phyloP scores from a whole-genome alignment of 2,329 filamentous ascomycete genomes.

The Phaeomoniella chlamydospora region DNA sequence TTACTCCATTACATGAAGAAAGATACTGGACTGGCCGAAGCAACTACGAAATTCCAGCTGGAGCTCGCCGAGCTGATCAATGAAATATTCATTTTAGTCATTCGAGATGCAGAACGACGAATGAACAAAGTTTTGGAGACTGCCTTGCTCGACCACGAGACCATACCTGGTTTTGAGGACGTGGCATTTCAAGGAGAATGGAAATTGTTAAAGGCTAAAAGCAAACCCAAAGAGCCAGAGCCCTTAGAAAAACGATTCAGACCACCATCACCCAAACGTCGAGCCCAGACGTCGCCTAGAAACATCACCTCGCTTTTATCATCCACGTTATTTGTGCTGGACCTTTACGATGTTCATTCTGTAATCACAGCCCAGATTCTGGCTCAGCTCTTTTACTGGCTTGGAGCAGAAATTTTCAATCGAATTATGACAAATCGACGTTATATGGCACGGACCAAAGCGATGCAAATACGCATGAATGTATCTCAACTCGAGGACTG shows the following conservation, averaged over 20 bases:
- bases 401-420: slow-evolving; percentile 92
- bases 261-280: slow-evolving; percentile 82
- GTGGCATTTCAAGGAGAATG: slow-evolving; percentile 96
- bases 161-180: slow-evolving; percentile 92
- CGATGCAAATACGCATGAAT: slow-evolving; percentile 99
- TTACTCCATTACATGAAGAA: slow-evolving; percentile 96
- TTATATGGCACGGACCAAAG: slow-evolving; percentile 89
- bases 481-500: slow-evolving; percentile 90
- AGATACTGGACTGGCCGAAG: slow-evolving; percentile 64
- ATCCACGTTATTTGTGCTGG: slow-evolving; percentile 89
- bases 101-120: slow-evolving; percentile 84
- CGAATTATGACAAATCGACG: slow-evolving; percentile 92
- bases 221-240: slow-evolving; percentile 71
- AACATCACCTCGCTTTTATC: slow-evolving; percentile 93
- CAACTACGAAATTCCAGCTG: slow-evolving; percentile 78
- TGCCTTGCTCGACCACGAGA: slow-evolving; percentile 95
- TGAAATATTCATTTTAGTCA: slow-evolving; percentile 96
- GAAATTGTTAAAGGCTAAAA: slow-evolving; percentile 90
- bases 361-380: slow-evolving; percentile 88
- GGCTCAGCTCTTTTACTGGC: slow-evolving; percentile 88
- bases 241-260: slow-evolving; percentile 80
- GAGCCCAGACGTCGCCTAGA: slow-evolving; percentile 80
- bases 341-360: slow-evolving; percentile 97
- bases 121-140: slow-evolving; percentile 91
- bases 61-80: slow-evolving; percentile 92